Percentiles rank a stretch among this genome's conserved stretches.
These are phyloP conservation scores for Luvunga scandens DNA, from an alignment of 345 rosid genomes.

Conservation along the genomic window DNA sequence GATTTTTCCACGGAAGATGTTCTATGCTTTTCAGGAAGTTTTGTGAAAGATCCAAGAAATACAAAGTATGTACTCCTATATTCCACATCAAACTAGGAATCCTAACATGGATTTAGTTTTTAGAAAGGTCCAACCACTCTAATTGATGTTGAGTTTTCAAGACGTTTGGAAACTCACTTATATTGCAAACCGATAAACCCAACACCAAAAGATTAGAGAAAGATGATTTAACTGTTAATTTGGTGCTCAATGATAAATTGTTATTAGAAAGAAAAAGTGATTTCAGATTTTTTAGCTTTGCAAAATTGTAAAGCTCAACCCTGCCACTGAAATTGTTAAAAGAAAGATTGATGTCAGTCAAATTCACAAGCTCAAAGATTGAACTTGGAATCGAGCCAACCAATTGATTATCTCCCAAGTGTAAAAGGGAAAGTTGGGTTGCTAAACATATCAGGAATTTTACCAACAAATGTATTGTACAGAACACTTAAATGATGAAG, in stretches of 20 bases:
- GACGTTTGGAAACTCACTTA: background rate
- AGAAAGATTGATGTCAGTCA: background rate
- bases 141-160: background rate
- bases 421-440: background rate
- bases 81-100: background rate
- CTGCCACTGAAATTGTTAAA: background rate
- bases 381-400: background rate
- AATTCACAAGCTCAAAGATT: background rate
- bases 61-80: background rate
- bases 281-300: background rate
- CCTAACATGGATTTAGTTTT: no score
- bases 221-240: background rate
- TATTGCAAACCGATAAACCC: background rate
- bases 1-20: background rate
- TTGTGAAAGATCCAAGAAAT: background rate
- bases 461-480: background rate
- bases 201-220: background rate
- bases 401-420: background rate
- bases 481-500: no score
- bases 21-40: background rate
- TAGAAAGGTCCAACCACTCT: background rate
- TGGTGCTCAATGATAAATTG: background rate
- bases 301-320: background rate
- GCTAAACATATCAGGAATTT: background rate
- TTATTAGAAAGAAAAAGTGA: background rate